phyloP scores from a whole-genome alignment of 768 basidiomycete species.

The Leccinum boreale region DNA sequence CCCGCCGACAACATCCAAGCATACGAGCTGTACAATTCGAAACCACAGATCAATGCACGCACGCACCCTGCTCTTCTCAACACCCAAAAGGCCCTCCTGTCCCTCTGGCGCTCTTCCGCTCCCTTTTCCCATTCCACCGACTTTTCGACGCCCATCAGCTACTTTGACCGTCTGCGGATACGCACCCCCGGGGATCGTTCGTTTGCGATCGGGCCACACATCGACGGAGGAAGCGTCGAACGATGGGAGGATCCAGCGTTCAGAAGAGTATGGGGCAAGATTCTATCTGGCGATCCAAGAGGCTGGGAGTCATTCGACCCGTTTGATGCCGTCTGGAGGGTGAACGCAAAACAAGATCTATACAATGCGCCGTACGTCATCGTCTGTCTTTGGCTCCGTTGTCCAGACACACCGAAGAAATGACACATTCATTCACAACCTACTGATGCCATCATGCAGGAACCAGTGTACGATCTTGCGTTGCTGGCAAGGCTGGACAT shows the following conservation, averaged over 20 bases:
- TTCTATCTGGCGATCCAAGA: constrained; percentile 39
- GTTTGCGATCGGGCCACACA: constrained; percentile 65
- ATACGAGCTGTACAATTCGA: constrained; percentile 71
- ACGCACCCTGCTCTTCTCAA: constrained; percentile 57
- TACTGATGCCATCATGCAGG: constrained; percentile 25
- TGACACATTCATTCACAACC: not conserved
- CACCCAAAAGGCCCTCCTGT: constrained; percentile 56
- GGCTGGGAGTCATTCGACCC: constrained; percentile 49
- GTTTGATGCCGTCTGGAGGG: constrained; percentile 44
- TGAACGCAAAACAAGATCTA: constrained; percentile 55
- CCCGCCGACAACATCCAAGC: constrained; percentile 67
- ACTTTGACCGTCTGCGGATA: constrained; percentile 74
- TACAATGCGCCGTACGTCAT: constrained; percentile 52
- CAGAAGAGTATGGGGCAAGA: constrained; percentile 38
- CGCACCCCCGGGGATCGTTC: constrained; percentile 66
- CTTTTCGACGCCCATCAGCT: constrained; percentile 61
- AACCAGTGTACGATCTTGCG: constrained; percentile 53
- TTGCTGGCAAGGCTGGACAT: constrained; percentile 60
- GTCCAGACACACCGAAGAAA: not conserved
- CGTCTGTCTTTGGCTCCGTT: constrained; percentile 3
- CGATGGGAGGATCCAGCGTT: constrained; percentile 52
- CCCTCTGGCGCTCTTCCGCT: constrained; percentile 50
- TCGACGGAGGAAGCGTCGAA: constrained; percentile 51
- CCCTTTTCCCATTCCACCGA: constrained; percentile 41
- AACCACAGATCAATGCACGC: constrained; percentile 61